Base-by-base conservation (phyloP, 148 eudicot species). In the Pharnaceum exiguum region DNA sequence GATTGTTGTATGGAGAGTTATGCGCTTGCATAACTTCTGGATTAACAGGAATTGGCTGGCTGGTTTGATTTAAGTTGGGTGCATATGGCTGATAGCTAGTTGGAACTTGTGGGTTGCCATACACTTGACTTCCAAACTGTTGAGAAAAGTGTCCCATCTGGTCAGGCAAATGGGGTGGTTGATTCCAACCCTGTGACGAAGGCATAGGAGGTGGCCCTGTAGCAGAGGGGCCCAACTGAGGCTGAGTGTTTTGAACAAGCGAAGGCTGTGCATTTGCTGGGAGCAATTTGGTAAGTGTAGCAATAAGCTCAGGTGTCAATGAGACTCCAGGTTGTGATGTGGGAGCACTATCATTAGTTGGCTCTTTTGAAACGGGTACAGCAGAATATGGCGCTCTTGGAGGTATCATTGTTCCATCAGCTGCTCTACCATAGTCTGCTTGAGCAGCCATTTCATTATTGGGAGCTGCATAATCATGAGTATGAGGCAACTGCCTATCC, bases 251-350 rank as follows among this genome's bases (percentile, higher is more conserved):
- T 55, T 79, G 82, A 32, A 64, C 30, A 51, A 55, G 72, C 26
- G 75, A 60, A 35, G 85, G 32, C 57, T 70, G 81, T 30, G 68
- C 61, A 38, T 59, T 81, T 10, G 82, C 73, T 24, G 95, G 90
- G 22, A 79, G 61, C 31, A 93, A 65, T 6, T 89, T 78, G 33
- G 93, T 73, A 42, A 93, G 83, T 13, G 91, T 76, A 27, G 99
- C 96, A 73, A 93, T 78, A 33, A 88, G 85, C 67, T 93, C 96
- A 7, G 96, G 91, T 32, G 99, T 83, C 38, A 93, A 69, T 32
- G 82, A 28, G 57, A 83, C 71, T 26, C 84, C 79, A 44, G 86
- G 45, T 70, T 66, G 81, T 23, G 85, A 56, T n/a, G 67, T 55
- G 6, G 82, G 59, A 55, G 68, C 52, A 57, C 65, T 67, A n/a